Conservation (phyloP, 1,139 yeast genomes). For the Geotrichum candidum region DNA sequence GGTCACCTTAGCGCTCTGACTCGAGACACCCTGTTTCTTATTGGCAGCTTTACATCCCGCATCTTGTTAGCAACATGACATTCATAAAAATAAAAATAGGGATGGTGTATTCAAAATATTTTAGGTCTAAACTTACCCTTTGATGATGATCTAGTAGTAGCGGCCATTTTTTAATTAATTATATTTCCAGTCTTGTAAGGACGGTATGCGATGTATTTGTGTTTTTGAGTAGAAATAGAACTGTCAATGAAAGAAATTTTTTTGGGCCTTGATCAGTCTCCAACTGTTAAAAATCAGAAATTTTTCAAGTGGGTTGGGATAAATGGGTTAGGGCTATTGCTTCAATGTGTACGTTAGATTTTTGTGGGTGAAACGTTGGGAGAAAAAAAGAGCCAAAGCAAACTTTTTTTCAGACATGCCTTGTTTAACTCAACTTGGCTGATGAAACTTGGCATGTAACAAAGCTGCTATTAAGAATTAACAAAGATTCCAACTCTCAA, state of each 20-base stretch:
- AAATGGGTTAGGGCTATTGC: background rate
- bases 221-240: background rate
- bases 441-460: background rate
- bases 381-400: background rate
- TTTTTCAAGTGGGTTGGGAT: background rate
- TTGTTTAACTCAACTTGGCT: background rate
- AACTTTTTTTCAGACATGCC: no score
- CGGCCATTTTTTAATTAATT: background rate
- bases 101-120: background rate
- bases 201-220: background rate
- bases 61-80: background rate
- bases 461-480: background rate
- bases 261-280: background rate
- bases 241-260: background rate
- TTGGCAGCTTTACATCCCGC: constrained; percentile 3
- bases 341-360: background rate
- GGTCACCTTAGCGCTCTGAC: constrained; percentile 16
- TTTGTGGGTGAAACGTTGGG: background rate
- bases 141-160: background rate
- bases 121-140: background rate
- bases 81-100: no score
- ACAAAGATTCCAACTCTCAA: no score
- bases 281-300: no score
- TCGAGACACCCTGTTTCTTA: constrained; percentile 12
- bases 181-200: background rate